Base-by-base conservation (phyloP, 2,329 filamentous ascomycete species). In the Aspergillus pseudotamarii region DNA sequence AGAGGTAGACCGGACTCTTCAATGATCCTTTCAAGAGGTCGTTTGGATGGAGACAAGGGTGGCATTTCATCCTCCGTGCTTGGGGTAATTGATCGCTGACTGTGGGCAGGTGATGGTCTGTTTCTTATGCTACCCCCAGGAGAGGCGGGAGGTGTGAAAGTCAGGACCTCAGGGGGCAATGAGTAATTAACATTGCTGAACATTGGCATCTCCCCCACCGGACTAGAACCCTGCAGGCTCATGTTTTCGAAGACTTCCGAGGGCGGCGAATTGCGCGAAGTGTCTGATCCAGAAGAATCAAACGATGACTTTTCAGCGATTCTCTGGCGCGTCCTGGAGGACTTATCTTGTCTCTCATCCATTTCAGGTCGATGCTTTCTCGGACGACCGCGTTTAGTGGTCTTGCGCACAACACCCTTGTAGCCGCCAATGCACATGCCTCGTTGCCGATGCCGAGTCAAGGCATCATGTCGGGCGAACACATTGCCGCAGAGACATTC, bases 341-440 rank as follows among this genome's bases (percentile, higher is more conserved):
- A 83, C 70, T 89, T 89, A 16, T 84, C 81, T 28, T 84, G 76
- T 59, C 86, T 81, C 50, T 85, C 80, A 45, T 87, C 86, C 75
- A 86, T 81, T 61, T 88, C 86, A 10, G 86, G 87, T 34, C 86
- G 79, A 62, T 84, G 81, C 78, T 89, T 90, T 79, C 86, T 86
- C 23, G 88, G 88, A 50, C 88, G 81, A 56, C 88, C 88, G 64
- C 90, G 87, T 78, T 91, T 91, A 43, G 85, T 85, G 38, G 86
- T 84, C 75, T 89, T 89, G 74, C 88, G 86, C 32, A 89, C 85
- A 57, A 88, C 84, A 45, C 94, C 94, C 67, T 96, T 93, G 71
- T 98, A 96, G 6, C 93, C 94, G 61, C 95, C 95, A 61, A 95
- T 90, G 78, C 95, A 99, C 92, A 97, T 97, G 60, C 94, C 95